Evolutionary conservation across 495 filamentous ascomycete species (phyloP).

Genomic region (Lepidopterella palustris): DNA sequence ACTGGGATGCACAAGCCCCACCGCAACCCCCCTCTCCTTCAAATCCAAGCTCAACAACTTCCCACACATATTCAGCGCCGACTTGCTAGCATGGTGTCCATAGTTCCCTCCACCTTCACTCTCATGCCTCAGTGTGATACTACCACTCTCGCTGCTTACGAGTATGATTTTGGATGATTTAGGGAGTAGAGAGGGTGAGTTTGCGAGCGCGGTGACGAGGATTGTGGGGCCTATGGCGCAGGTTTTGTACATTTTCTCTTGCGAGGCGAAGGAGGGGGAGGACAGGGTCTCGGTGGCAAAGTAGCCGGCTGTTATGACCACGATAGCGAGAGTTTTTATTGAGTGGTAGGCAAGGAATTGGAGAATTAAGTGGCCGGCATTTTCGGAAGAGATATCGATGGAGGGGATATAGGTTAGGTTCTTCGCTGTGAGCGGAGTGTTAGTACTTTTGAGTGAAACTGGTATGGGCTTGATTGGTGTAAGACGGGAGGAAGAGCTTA

Average conservation of each 20-base stretch:
- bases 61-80: conserved; percentile 68
- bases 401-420: conserved; percentile 19
- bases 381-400: conserved; percentile 30
- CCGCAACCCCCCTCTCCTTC: conserved; percentile 55
- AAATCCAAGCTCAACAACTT: conserved; percentile 63
- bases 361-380: conserved; percentile 23
- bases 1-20: conserved; percentile 64
- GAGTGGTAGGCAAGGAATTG: conserved; percentile 1
- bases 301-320: conserved; percentile 63
- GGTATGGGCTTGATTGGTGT: neutral
- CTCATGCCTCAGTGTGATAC: conserved; percentile 60
- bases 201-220: conserved; percentile 56
- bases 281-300: conserved; percentile 60
- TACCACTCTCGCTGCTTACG: conserved; percentile 61
- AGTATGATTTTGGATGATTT: conserved; percentile 55
- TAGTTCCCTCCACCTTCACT: conserved; percentile 67
- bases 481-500: no score
- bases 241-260: conserved; percentile 66
- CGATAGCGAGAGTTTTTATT: conserved; percentile 44
- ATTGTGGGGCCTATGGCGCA: conserved; percentile 62
- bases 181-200: conserved; percentile 38
- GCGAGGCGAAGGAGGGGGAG: conserved; percentile 56
- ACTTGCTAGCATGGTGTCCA: conserved; percentile 66
- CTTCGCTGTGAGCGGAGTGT: neutral
- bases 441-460: neutral